Conservation (phyloP, 768 basidiomycete genomes). For the Leccinum truebloodii region DNA sequence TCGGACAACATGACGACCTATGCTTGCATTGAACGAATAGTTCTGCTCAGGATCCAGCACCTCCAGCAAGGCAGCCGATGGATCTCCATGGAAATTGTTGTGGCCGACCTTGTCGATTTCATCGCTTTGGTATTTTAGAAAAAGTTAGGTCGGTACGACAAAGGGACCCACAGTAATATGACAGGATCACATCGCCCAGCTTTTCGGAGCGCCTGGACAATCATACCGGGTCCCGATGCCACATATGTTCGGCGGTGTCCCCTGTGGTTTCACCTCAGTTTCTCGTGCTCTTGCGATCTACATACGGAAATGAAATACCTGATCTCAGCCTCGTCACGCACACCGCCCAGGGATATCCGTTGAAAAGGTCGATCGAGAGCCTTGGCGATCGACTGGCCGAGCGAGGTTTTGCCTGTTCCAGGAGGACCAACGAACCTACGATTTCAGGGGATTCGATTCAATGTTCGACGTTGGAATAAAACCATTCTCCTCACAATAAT, state of each 20-base stretch:
- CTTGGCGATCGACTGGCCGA: conserved; percentile 86
- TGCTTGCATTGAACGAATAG: conserved; percentile 68
- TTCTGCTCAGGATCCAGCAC: conserved; percentile 96
- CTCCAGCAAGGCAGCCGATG: conserved; percentile 86
- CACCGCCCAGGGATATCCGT: conserved; percentile 88
- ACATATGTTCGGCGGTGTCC: conserved; percentile 87
- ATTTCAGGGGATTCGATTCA: neutral
- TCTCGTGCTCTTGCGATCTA: conserved; percentile 7
- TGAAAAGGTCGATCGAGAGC: conserved; percentile 86
- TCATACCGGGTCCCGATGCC: conserved; percentile 81
- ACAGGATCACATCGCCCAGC: conserved; percentile 82
- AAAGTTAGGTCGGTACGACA: neutral
- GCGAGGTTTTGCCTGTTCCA: conserved; percentile 88
- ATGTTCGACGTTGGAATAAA: neutral
- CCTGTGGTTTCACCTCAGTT: conserved; percentile 17
- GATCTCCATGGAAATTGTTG: conserved; percentile 90
- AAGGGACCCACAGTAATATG: conserved; percentile 55
- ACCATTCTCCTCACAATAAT: conserved; percentile 47
- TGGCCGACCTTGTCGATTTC: conserved; percentile 92
- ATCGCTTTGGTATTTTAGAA: conserved; percentile 42
- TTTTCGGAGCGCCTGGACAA: conserved; percentile 85
- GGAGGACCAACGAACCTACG: conserved; percentile 87
- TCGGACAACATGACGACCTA: neutral
- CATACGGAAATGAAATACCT: conserved; percentile 29
- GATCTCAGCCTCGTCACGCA: conserved; percentile 89